Evolutionary conservation across 1,284 basidiomycete genomes (phyloP), one percentile per base, ranked within the genome.

Genomic region (Meira nashicola): DNA sequence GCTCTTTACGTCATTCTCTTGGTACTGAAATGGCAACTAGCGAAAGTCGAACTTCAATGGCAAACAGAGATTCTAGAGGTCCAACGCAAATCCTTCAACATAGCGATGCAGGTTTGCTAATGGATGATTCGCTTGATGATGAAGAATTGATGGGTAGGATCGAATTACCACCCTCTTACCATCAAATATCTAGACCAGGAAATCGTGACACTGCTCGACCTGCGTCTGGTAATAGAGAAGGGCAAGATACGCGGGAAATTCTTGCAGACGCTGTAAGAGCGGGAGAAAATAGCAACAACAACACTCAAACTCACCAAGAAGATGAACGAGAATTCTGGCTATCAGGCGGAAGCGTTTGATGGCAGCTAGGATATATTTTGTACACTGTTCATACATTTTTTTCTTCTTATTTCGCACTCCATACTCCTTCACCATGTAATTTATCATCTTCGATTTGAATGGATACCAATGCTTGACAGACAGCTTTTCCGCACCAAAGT

Each of bases 401-500:
- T 5, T 43, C 11, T 4, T 5, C 11, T 11, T 19, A 15, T 43
- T 43, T 33, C 28, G 8, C 8, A 8, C 48, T 55, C 68, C 68
- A 70, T 12, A 70, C 66, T 46, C 68, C 68, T 9, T 64, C 12
- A 11, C 60, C 58, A 21, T 70, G 68, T 5, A 70, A 56, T 50
- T 65, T 63, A 54, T 73, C 70, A 17, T 55, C 14, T 2, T 66
- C 60, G 12, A 74, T 73, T 2, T 66, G 39, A 53, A 71, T 54
- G 28, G 40, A 57, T 8, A 50, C 61, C 54, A 86, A 75, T 2
- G 84, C 83, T 47, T 83, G 81, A 37, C 86, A 77, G 10, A 84
- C 82, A 11, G 81, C 82, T 55, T 70, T 77, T 12, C 86, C 85
- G 28, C 84, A 82, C 87, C 86, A 88, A 41, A 79, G 78, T 74